These are phyloP conservation scores for Aspergillus steynii DNA, from an alignment of 495 filamentous ascomycete species.

Conservation along the genomic window DNA sequence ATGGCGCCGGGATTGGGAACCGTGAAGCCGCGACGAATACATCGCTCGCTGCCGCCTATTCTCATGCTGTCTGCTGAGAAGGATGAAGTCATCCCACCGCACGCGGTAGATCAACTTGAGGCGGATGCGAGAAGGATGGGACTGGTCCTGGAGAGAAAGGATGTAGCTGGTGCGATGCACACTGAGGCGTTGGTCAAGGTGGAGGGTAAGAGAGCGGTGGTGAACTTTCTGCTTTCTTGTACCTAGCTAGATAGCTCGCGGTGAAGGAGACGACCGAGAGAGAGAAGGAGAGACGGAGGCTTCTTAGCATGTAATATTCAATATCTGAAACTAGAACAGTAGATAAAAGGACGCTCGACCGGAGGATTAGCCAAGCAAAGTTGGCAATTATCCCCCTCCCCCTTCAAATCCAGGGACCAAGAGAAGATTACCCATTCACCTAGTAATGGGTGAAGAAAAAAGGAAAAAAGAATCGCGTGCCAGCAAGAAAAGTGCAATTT, in stretches of 20 bases:
- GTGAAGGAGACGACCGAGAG: too few relatives aligned
- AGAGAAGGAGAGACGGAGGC: background rate
- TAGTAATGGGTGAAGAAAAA: background rate
- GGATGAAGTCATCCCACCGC: constrained; percentile 68
- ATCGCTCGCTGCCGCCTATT: constrained; percentile 34
- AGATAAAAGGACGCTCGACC: too few relatives aligned
- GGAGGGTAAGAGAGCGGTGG: constrained; percentile 44
- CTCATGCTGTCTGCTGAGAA: constrained; percentile 62
- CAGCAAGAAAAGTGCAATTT: background rate
- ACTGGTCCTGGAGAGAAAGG: constrained; percentile 30
- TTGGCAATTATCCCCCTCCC: too few relatives aligned
- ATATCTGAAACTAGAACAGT: too few relatives aligned
- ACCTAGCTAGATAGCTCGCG: background rate
- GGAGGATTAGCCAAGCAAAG: too few relatives aligned
- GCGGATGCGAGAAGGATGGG: constrained; percentile 29
- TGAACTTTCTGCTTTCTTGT: constrained; percentile 29
- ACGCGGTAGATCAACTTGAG: constrained; percentile 54
- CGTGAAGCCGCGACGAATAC: background rate
- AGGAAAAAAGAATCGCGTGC: background rate
- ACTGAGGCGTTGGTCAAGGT: constrained; percentile 45
- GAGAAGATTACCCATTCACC: too few relatives aligned
- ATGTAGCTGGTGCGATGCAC: constrained; percentile 53
- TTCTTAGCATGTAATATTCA: too few relatives aligned
- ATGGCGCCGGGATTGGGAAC: background rate
- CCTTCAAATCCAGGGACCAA: too few relatives aligned